Evolutionary conservation across 2,329 filamentous ascomycete species (phyloP), one percentile per base, ranked within the genome.

Genomic region (Aspergillus ruber): DNA sequence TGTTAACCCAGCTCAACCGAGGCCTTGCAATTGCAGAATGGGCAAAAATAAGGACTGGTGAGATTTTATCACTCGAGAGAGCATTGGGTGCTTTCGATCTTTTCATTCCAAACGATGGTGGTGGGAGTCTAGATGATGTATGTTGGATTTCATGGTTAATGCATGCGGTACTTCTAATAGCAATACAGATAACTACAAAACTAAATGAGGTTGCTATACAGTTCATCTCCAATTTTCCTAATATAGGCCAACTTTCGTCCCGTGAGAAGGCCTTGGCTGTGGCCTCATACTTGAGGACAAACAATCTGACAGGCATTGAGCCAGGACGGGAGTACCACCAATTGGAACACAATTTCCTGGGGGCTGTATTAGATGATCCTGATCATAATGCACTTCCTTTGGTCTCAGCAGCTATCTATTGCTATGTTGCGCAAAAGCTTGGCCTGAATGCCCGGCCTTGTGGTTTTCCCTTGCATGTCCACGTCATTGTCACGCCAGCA

Each of bases 331-430:
- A 85, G 46, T 96, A 93, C 63, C 83, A 88, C 56, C 84, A 85
- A 49, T 70, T 97, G 49, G 82, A 87, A 52, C 95, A 97, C 67
- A 94, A 88, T 58, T 87, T 95, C 57, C 83, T 98, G 47, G 89
- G 89, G 8, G 76, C 94, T 51, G 88, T 87, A 3, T 74, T 97
- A 39, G 83, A 81, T 32, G 83, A 86, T 43, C 71, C 79, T 6
- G 77, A 79, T 0, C 89, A 95, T 59, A 83, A 87, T 23, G 91
- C 90, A 1, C 76, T 96, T 7, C 93, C 91, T 1, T 77, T 96
- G 44, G 85, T 96, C 51, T 93, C 89, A 1, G 85, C 85, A 47
- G 85, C 85, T 50, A 95, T 97, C 52, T 98, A 85, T 68, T 93
- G 86, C 61, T 84, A 83, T 48, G 67, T 97, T 13, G 90, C 89